These are phyloP conservation scores for Zygoascus bituminiphila DNA, from an alignment of 805 yeast species.

Conservation along the genomic window DNA sequence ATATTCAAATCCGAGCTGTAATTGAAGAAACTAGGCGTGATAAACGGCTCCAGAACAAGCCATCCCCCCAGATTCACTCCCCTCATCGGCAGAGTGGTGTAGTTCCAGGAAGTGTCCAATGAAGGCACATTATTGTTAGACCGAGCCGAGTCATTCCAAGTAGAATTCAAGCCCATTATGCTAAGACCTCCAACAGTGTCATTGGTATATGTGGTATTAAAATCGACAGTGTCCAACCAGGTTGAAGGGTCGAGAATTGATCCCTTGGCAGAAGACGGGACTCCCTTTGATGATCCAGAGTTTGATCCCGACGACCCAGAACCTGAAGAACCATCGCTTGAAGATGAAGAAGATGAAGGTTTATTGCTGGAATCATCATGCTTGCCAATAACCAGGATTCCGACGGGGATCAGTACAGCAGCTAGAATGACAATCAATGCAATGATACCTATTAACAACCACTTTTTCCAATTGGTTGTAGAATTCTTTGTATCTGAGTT, in stretches of 20 bases:
- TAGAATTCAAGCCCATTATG: constrained; percentile 29
- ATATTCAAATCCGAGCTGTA: constrained; percentile 26
- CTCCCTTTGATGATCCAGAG: constrained; percentile 4
- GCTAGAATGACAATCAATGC: constrained; percentile 17
- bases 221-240: constrained; percentile 28
- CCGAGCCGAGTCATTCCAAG: constrained; percentile 25
- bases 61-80: constrained; percentile 88
- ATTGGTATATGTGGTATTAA: constrained; percentile 29
- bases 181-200: constrained; percentile 29
- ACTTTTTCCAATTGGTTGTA: background rate
- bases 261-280: constrained; percentile 22
- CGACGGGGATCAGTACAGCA: constrained; percentile 26
- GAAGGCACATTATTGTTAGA: constrained; percentile 26
- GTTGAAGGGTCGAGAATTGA: constrained; percentile 25
- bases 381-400: constrained; percentile 21
- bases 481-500: background rate
- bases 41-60: constrained; percentile 78
- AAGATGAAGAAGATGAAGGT: constrained; percentile 2
- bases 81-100: constrained; percentile 29
- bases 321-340: constrained; percentile 2
- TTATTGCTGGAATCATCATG: background rate
- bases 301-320: constrained; percentile 2
- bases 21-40: constrained; percentile 68
- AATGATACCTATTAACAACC: constrained; percentile 5
- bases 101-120: constrained; percentile 21